Conservation (phyloP, 1,284 basidiomycete species). For the Thecaphora thlaspeos region DNA sequence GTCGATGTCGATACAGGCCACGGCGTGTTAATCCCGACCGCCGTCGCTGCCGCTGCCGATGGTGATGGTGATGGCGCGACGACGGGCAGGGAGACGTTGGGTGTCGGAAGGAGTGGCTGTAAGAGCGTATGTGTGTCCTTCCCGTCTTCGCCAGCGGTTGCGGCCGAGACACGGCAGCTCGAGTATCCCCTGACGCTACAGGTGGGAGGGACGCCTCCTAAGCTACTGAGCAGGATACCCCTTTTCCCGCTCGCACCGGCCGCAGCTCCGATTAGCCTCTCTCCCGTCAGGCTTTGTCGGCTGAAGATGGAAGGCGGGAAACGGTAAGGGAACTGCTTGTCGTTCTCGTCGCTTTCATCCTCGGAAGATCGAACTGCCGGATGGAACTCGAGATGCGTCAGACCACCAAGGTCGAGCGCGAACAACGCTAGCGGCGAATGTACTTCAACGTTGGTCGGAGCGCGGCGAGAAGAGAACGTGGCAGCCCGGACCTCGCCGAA, state of each 20-base stretch:
- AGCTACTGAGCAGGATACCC: slow-evolving; percentile 8
- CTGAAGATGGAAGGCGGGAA: slow-evolving; percentile 1
- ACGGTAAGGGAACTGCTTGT: slow-evolving; percentile 1
- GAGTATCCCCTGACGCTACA: slow-evolving; percentile 9
- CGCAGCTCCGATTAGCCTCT: slow-evolving; percentile 14
- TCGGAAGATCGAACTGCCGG: no score
- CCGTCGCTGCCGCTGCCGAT: not conserved
- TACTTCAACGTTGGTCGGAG: not conserved
- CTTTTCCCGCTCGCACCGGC: slow-evolving; percentile 8
- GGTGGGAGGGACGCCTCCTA: slow-evolving; percentile 15
- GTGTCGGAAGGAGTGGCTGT: slow-evolving; percentile 9
- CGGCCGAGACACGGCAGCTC: not conserved
- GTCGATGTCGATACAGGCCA: no score
- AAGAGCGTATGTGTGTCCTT: no score
- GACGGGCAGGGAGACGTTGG: slow-evolving; percentile 5
- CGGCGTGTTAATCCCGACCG: no score
- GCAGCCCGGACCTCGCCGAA: slow-evolving; percentile 2
- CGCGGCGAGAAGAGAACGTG: no score
- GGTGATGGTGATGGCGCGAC: no score
- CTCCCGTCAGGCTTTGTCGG: slow-evolving; percentile 1
- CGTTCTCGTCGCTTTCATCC: not conserved
- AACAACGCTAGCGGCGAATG: slow-evolving; percentile 4
- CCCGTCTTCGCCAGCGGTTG: no score
- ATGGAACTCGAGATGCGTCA: slow-evolving; percentile 8
- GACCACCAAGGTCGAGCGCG: slow-evolving; percentile 7